Conservation (phyloP, 2,329 filamentous ascomycete species). For the Cladosporium sp. region DNA sequence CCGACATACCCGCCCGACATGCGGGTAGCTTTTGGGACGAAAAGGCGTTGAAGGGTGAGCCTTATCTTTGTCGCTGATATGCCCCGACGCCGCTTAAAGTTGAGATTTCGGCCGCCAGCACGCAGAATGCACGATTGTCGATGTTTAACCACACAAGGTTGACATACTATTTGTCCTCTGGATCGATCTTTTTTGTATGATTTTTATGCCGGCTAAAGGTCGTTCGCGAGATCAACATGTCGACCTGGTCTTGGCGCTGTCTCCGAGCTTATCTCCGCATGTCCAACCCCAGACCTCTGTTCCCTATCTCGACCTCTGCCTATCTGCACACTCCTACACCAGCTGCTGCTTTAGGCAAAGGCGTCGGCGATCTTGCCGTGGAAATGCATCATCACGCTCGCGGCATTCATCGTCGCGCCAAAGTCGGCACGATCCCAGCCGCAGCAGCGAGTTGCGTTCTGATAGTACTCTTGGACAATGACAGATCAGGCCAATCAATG, state of each 20-base stretch:
- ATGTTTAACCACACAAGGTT: not conserved
- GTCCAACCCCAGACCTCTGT: not conserved
- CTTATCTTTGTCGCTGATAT: not conserved
- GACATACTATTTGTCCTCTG: not conserved
- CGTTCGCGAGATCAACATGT: not conserved
- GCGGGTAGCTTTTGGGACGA: not conserved
- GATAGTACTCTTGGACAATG: not conserved
- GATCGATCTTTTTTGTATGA: not conserved
- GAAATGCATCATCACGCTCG: not conserved
- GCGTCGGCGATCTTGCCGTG: not conserved
- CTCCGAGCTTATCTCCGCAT: conserved; percentile 3
- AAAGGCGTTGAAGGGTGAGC: not conserved
- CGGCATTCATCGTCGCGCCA: conserved; percentile 12
- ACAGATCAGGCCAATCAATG: not conserved
- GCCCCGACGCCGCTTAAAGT: too few relatives aligned
- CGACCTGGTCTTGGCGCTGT: not conserved
- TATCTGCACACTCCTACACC: not conserved
- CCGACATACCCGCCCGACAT: not conserved
- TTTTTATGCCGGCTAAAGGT: not conserved
- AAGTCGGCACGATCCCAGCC: not conserved
- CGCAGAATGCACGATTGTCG: not conserved
- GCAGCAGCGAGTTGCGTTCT: not conserved
- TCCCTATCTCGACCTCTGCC: conserved; percentile 1
- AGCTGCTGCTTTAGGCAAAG: conserved; percentile 6
- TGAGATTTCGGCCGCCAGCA: not conserved